These are phyloP conservation scores for Solanum bulbocastanum DNA, from an alignment of 257 asterid genomes.

Conservation along the genomic window DNA sequence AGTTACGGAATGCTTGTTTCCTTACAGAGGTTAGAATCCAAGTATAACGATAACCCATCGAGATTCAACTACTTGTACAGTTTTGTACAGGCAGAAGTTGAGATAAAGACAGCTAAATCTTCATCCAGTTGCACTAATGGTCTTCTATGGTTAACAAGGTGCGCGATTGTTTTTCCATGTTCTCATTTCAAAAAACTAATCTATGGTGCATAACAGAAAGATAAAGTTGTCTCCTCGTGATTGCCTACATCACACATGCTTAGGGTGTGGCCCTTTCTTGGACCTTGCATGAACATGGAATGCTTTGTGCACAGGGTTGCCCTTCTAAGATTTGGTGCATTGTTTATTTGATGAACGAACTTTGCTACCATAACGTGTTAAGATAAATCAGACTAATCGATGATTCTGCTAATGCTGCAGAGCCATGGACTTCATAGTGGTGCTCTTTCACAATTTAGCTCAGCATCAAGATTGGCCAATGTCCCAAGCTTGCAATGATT, in stretches of 20 bases:
- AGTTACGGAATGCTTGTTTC: not conserved
- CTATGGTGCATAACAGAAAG: not conserved
- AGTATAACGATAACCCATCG: conserved; percentile 51
- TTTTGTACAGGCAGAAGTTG: conserved; percentile 83
- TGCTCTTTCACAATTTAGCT: conserved; percentile 49
- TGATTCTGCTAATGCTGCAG: conserved; percentile 21
- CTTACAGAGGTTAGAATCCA: conserved; percentile 64
- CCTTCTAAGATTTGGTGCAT: not conserved
- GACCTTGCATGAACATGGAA: not conserved
- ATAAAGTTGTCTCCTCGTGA: not conserved
- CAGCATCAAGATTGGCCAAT: conserved; percentile 69
- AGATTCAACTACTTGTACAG: conserved; percentile 73
- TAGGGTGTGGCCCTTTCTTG: not conserved
- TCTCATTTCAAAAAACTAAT: not conserved
- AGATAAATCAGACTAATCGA: not conserved
- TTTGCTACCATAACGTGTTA: not conserved
- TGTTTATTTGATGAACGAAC: not conserved
- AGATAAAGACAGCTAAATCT: conserved; percentile 58
- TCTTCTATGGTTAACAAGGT: conserved; percentile 91
- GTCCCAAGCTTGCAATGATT: conserved; percentile 58
- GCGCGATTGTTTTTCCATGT: not conserved
- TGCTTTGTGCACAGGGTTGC: not conserved
- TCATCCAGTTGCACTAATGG: conserved; percentile 82
- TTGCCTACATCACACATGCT: not conserved
- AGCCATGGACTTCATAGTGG: conserved; percentile 81